Evolutionary conservation across 2,329 filamentous ascomycete species (phyloP), one percentile per base, ranked within the genome.

Genomic region (Dactylellina leptospora): DNA sequence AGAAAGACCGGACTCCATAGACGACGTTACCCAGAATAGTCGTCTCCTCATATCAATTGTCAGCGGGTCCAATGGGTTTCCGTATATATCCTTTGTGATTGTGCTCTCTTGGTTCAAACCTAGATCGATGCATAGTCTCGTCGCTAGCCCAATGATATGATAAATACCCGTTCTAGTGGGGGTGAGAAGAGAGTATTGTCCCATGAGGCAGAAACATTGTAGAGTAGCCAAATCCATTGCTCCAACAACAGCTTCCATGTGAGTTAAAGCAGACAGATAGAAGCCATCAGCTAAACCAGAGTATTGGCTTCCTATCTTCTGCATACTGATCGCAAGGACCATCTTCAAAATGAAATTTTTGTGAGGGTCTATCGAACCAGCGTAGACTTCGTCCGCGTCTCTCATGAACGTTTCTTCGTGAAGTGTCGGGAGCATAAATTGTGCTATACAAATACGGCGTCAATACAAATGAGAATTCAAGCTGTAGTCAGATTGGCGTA

Each of bases 221-320:
- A 97, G 82, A 0, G 95, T 96, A 77, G 89, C 91, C 27, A 97
- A 81, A 78, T 97, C 91, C 83, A 96, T 96, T n/a, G 89, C 88
- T 58, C 88, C 88, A 60, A 97, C 85, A 9, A 96, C 88, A 1
- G 87, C 87, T 79, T 97, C 91, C 73, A 97, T 87, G 76, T 88
- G 88, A 73, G 89, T 87, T 81, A 97, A 88, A 3, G 93, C 93
- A 22, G 93, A 90, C 20, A 97, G 84, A 78, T 97, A 97, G 81
- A 96, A 97, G 78, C 92, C 93, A 80, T 97, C 93, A 27, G 95
- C 93, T 25, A 97, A 83, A 22, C 93, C 93, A n/a, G 93, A 92
- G 79, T 95, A 97, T 75, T 91, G 88, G 0, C 89, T 86, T 36
- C 73, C 75, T 77, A 97, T 84, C 80, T 96, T 96, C 80, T 97